Evolutionary conservation across 2,329 filamentous ascomycete species (phyloP).

Genomic region (Chaetomium globosum): DNA sequence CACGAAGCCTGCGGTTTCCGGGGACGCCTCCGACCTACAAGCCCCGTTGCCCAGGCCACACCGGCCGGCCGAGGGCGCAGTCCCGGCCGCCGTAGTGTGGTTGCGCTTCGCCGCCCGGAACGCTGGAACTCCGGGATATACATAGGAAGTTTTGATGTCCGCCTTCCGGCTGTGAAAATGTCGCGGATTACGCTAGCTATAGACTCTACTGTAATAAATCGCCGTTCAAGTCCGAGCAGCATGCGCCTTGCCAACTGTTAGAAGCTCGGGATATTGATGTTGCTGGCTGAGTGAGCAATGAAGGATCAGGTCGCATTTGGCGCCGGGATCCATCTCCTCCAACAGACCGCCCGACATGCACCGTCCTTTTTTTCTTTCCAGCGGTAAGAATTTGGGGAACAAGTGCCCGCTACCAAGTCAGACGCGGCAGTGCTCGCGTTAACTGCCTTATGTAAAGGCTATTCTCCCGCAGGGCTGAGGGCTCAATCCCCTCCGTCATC

Average conservation of each 20-base stretch:
- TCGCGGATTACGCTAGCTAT: background rate
- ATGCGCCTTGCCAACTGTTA: background rate
- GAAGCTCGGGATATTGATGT: background rate
- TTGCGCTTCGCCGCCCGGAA: background rate
- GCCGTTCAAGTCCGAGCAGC: background rate
- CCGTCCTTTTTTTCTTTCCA: background rate
- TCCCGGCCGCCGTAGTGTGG: background rate
- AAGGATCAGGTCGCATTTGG: background rate
- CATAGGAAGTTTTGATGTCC: background rate
- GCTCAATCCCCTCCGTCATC: background rate
- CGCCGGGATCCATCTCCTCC: background rate
- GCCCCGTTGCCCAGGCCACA: background rate
- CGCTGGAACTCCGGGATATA: background rate
- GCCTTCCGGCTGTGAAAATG: background rate
- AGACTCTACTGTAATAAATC: background rate
- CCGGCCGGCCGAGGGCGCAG: background rate
- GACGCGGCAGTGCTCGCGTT: background rate
- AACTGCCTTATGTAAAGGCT: background rate
- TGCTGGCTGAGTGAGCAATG: conserved; percentile 3
- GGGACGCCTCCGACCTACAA: background rate
- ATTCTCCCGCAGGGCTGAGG: background rate
- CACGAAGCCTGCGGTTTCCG: background rate
- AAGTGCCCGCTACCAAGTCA: background rate
- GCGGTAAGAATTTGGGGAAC: background rate
- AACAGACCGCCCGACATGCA: background rate